Percentiles rank a stretch among this genome's conserved stretches.
phyloP scores from a whole-genome alignment of 441 rosid species.

The Corymbia calophylla region DNA sequence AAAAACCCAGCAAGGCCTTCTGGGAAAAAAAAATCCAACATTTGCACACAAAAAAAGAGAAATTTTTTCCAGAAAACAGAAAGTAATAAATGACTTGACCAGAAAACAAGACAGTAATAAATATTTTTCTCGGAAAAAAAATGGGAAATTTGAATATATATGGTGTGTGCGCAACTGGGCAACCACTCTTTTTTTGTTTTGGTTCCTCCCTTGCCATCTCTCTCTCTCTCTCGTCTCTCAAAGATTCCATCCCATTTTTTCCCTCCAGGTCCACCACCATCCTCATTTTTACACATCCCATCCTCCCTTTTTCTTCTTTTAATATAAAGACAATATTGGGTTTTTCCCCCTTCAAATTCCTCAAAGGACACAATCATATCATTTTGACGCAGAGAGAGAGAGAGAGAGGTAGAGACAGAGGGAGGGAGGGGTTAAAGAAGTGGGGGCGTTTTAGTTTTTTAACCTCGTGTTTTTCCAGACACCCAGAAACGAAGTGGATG shows the following conservation, averaged over 20 bases:
- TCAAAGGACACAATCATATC: slow-evolving; percentile 18
- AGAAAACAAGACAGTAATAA: neutral
- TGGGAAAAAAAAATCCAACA: neutral
- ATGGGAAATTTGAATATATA: neutral
- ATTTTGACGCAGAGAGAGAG: slow-evolving; percentile 9
- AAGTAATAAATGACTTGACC: neutral
- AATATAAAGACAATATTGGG: neutral
- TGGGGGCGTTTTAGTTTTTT: neutral
- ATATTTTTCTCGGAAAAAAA: neutral
- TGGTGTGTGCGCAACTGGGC: neutral
- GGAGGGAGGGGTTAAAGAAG: neutral
- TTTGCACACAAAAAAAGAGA: neutral
- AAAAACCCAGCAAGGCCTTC: neutral
- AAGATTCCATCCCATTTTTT: slow-evolving; percentile 32
- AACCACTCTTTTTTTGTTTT: neutral
- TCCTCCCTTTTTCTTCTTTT: neutral
- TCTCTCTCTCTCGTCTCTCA: slow-evolving; percentile 10
- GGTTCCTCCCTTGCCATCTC: neutral
- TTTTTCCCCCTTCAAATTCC: slow-evolving; percentile 9
- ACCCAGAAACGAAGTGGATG: slow-evolving; percentile 2
- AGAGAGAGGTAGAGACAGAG: slow-evolving; percentile 10
- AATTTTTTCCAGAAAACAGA: neutral
- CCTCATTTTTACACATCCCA: slow-evolving; percentile 4
- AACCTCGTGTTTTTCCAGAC: slow-evolving; percentile 1
- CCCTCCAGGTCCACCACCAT: slow-evolving; percentile 23